phyloP scores from a whole-genome alignment of 1,139 yeast species.

The Pichia terricola region DNA sequence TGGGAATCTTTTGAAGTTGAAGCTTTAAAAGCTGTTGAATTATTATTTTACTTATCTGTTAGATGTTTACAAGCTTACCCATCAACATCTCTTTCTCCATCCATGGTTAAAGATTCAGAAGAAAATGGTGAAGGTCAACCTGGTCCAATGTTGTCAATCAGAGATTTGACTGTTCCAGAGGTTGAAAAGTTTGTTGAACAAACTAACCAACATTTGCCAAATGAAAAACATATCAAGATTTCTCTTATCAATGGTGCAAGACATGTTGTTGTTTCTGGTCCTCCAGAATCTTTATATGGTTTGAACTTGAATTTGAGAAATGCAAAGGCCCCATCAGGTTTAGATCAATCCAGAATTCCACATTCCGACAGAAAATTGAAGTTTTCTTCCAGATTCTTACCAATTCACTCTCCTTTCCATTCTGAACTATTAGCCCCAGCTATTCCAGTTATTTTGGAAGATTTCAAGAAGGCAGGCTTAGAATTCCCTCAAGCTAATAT shows the following conservation, averaged over 20 bases:
- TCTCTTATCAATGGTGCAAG: conserved; percentile 93
- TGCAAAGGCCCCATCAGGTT: conserved; percentile 89
- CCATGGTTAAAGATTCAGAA: conserved; percentile 84
- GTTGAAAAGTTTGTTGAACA: conserved; percentile 71
- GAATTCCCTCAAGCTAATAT: conserved; percentile 47
- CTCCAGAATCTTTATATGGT: conserved; percentile 98
- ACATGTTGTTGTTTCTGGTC: conserved; percentile 92
- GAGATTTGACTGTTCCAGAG: conserved; percentile 74
- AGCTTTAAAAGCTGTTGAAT: conserved; percentile 69
- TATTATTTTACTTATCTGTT: conserved; percentile 87
- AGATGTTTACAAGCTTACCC: conserved; percentile 89
- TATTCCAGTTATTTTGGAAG: conserved; percentile 54
- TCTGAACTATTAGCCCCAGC: conserved; percentile 76
- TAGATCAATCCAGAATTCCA: conserved; percentile 93
- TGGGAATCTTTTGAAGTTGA: conserved; percentile 76
- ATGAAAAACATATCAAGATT: conserved; percentile 81
- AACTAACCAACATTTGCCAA: conserved; percentile 90
- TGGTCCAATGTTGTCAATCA: conserved; percentile 91
- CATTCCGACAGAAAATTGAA: conserved; percentile 85
- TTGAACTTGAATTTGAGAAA: conserved; percentile 84
- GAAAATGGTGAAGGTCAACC: conserved; percentile 96
- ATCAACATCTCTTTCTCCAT: conserved; percentile 87
- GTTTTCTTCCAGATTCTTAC: conserved; percentile 88
- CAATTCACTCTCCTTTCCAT: conserved; percentile 95
- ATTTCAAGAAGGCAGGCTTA: conserved; percentile 49